Base-by-base conservation (phyloP, 306 rosid genomes). In the Herpetospermum pedunculosum region DNA sequence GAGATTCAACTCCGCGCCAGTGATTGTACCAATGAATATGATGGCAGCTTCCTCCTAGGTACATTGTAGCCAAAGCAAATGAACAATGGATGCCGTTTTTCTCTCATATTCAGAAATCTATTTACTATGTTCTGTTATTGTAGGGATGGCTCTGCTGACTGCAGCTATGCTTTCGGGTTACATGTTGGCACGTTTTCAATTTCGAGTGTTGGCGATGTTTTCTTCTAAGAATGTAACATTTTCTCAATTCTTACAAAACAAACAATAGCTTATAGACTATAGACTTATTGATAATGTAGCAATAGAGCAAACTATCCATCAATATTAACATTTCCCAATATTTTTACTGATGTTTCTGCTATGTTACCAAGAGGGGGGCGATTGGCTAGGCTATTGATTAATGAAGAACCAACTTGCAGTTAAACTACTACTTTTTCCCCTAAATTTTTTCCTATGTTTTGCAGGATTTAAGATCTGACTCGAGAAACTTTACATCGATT, bases 1-100 rank as follows among this genome's bases (percentile, higher is more conserved):
- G 99, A 91, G 81, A 91, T 94, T 74, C 92, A 86, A 79, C 99
- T 94, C 77, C 84, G 85, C 23, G 77, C 88, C n/a, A 84, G 88
- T 46, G 97, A 94, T 72, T 94, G 99, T 77, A 70, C 77, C 55
- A 43, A 78, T 58, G 76, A 80, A 18, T 21, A 87, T 25, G 96
- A 90, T 70, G 77, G 71, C 55, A 89, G 90, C 84, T 80, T 88
- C 82, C 84, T 78, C 75, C 85, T 88, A 85, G 99, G 99, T 94
- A 87, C 38, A 55, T 59, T 59, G 12, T 21, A 41, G 5, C 32
- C 19, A 67, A 70, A 69, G 37, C 11, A 35, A 30, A 41, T 29
- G 25, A 5, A 37, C 40, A 10, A 53, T 60, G 64, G 64, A 34
- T 13, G 71, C 63, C 63, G 19, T 40, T 19, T 74, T 74, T 57